Base-by-base conservation (phyloP, 1,284 basidiomycete species). In the Ustilago xerochloae region DNA sequence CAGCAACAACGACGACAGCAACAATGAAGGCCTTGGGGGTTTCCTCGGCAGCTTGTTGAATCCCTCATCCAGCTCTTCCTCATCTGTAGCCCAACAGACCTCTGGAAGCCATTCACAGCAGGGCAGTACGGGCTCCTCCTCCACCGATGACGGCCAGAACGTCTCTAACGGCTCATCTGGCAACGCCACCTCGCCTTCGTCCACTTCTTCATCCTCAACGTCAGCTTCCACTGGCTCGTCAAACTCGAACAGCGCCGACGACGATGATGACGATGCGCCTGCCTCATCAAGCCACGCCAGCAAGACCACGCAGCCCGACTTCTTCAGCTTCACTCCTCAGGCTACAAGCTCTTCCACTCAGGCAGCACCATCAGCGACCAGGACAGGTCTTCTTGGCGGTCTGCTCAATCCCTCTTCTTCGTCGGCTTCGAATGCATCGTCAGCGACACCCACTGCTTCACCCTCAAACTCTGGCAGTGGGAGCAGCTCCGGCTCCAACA, bases 241-340 rank as follows among this genome's bases (percentile, higher is more conserved):
- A 43, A 43, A 15, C 41, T 36, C 53, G 39, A 32, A 35, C 15
- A 39, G 50, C 13, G 48, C 35, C 22, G 28, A 54, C 4, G 29
- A 32, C 22, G 51, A 41, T 41, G 16, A 36, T 32, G 22, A 48
- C 36, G 39, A 50, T 38, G 33, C 30, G 9, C n/a, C 57, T 15
- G 20, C 47, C 4, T 66, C 43, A 13, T 46, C 63, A 22, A 66
- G 63, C 57, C 28, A 51, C 13, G 39, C 29, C 12, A 39, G 35
- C 24, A 47, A 60, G 22, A 41, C 57, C 6, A 60, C 50, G 9
- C 63, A 66, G 30, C 63, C 63, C 29, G 57, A 66, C 41, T 66
- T 66, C 36, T 60, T 26, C 53, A 51, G 57, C 26, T 66, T 60
- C 43, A 60, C 52, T 13, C 57, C 57, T 3, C 57, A 55, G 47